Conservation (phyloP, 2,329 filamentous ascomycete genomes). For the Fusarium sulawesiense region DNA sequence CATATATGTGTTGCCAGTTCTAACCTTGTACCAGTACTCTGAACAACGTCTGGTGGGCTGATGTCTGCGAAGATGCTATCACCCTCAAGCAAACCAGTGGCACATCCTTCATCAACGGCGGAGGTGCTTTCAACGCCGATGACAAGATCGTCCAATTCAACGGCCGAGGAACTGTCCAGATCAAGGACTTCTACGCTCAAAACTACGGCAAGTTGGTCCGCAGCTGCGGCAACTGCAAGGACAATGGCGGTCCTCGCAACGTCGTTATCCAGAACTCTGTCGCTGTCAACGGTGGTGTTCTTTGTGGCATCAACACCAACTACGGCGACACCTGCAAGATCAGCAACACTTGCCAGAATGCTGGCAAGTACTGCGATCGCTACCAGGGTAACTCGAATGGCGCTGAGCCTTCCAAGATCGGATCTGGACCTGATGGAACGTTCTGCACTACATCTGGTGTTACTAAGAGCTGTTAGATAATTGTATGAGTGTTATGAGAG, state of each 20-base stretch:
- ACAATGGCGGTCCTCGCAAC: conserved; percentile 38
- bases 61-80: conserved; percentile 53
- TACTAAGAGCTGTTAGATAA: conserved; percentile 27
- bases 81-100: conserved; percentile 55
- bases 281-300: conserved; percentile 37
- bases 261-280: conserved; percentile 36
- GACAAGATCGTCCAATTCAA: conserved; percentile 55
- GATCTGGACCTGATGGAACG: conserved; percentile 39
- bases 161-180: conserved; percentile 53
- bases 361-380: conserved; percentile 38
- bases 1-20: too few relatives aligned
- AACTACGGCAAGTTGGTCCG: conserved; percentile 60
- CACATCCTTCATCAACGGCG: conserved; percentile 54
- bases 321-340: conserved; percentile 45
- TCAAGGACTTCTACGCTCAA: conserved; percentile 52
- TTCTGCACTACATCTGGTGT: conserved; percentile 32
- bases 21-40: conserved; percentile 38
- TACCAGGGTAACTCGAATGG: conserved; percentile 39
- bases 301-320: conserved; percentile 46
- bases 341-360: conserved; percentile 37
- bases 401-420: conserved; percentile 41
- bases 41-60: conserved; percentile 54
- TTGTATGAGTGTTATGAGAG: conserved; percentile 1
- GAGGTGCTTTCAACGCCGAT: conserved; percentile 33
- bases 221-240: conserved; percentile 56